Conservation (phyloP, 108 stramenopile genomes). For the Pinguiococcus pyrenoidosus region DNA sequence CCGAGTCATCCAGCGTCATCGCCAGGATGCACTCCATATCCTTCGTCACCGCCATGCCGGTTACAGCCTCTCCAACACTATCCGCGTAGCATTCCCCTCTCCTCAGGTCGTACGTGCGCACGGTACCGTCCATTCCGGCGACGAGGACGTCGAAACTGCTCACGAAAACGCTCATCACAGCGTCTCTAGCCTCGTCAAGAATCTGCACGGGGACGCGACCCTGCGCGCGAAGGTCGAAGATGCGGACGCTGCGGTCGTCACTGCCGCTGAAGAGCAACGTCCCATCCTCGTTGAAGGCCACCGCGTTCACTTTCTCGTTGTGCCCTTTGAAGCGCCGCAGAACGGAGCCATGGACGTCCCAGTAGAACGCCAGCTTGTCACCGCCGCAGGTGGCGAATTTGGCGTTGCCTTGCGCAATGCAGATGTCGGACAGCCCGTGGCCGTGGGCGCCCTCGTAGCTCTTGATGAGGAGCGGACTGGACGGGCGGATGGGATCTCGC, state of each 20-base stretch:
- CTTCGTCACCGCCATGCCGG: conserved; percentile 14
- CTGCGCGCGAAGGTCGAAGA: conserved; percentile 32
- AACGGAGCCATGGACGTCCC: conserved; percentile 31
- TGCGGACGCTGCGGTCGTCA: conserved; percentile 25
- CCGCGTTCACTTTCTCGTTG: conserved; percentile 20
- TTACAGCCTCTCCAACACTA: conserved; percentile 22
- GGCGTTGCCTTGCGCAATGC: conserved; percentile 25
- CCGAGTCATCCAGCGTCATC: conserved; percentile 18
- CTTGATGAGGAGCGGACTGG: conserved; percentile 13
- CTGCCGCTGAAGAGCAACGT: conserved; percentile 31
- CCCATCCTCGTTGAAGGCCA: conserved; percentile 23
- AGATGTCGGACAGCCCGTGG: conserved; percentile 30
- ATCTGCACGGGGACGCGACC: conserved; percentile 35
- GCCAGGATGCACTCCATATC: conserved; percentile 24
- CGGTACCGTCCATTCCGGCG: conserved; percentile 25
- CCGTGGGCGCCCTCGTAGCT: conserved; percentile 32
- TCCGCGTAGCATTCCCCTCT: conserved; percentile 24
- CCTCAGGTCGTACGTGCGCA: conserved; percentile 32
- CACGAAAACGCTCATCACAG: conserved; percentile 18
- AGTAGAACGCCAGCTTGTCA: conserved; percentile 25
- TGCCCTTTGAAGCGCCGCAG: conserved; percentile 27
- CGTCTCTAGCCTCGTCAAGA: conserved; percentile 24
- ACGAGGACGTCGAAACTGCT: conserved; percentile 20
- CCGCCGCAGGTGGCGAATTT: conserved; percentile 31
- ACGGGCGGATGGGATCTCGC: neutral